phyloP scores from a whole-genome alignment of 2,329 filamentous ascomycete species.

The Emydomyces testavorans region DNA sequence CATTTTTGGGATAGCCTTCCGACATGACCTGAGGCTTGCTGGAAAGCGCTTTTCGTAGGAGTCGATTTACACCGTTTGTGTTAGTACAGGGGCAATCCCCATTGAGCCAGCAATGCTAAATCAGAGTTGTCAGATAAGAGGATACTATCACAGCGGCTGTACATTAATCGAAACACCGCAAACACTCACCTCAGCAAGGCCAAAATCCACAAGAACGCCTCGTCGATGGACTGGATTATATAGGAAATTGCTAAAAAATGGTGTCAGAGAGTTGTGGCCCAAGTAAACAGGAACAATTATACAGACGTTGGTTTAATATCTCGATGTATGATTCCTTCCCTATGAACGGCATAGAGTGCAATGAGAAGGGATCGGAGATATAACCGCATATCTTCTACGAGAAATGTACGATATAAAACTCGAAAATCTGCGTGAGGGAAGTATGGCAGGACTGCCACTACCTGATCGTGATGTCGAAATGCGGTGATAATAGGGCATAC shows the following conservation, averaged over 20 bases:
- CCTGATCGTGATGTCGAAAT: constrained; percentile 89
- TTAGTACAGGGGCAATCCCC: constrained; percentile 14
- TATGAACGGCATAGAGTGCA: constrained; percentile 72
- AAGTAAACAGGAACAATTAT: background rate
- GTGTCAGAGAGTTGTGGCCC: constrained; percentile 5
- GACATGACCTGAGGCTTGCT: constrained; percentile 48
- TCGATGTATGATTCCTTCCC: constrained; percentile 73
- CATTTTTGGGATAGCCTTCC: constrained; percentile 72
- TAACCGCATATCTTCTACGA: constrained; percentile 69
- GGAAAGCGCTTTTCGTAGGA: constrained; percentile 49
- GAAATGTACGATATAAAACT: constrained; percentile 80
- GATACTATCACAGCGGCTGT: no score
- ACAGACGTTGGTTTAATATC: constrained; percentile 82
- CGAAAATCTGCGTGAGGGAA: constrained; percentile 93
- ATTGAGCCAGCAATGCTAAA: no score
- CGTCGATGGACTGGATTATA: constrained; percentile 67
- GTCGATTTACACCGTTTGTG: constrained; percentile 17
- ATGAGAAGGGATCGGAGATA: constrained; percentile 85
- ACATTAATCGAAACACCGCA: background rate
- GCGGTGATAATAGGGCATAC: constrained; percentile 95
- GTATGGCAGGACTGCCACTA: constrained; percentile 87
- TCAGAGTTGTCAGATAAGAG: no score
- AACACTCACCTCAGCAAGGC: constrained; percentile 59
- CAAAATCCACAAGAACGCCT: constrained; percentile 96
- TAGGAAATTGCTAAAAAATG: constrained; percentile 57